phyloP scores from a whole-genome alignment of 306 rosid species.

The Abrus precatorius region DNA sequence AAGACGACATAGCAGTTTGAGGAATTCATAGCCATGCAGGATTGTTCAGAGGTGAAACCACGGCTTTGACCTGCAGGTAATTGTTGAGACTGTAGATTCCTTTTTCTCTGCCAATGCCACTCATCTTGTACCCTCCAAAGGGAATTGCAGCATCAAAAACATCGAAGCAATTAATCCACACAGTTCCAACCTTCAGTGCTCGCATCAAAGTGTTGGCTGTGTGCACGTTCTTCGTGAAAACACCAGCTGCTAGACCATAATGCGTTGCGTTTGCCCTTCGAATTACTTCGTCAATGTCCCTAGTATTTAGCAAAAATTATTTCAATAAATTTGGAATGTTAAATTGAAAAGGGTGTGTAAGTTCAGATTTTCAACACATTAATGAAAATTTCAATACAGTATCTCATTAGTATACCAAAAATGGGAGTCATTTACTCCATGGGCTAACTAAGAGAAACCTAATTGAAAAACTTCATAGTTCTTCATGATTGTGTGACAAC shows the following conservation, averaged over 20 bases:
- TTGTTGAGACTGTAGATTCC: conserved; percentile 64
- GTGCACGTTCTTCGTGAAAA: conserved; percentile 63
- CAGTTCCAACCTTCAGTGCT: conserved; percentile 65
- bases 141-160: conserved; percentile 80
- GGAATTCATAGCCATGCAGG: conserved; percentile 63
- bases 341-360: background rate
- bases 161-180: conserved; percentile 78
- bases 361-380: no score
- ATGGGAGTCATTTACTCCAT: no score
- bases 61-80: conserved; percentile 70
- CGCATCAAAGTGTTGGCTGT: conserved; percentile 71
- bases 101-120: conserved; percentile 76
- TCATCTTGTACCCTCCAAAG: conserved; percentile 80
- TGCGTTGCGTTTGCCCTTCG: conserved; percentile 60
- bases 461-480: no score
- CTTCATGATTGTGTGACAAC: no score
- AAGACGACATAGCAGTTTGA: background rate
- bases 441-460: no score
- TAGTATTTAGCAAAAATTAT: background rate
- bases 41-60: conserved; percentile 59
- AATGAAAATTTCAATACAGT: no score
- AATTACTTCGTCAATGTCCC: conserved; percentile 56
- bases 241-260: conserved; percentile 74
- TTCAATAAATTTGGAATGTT: background rate
- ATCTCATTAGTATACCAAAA: no score